Evolutionary conservation across 192 early-diverging fungal genomes (phyloP).

Genomic region (Rhizoclosmatium globosum): DNA sequence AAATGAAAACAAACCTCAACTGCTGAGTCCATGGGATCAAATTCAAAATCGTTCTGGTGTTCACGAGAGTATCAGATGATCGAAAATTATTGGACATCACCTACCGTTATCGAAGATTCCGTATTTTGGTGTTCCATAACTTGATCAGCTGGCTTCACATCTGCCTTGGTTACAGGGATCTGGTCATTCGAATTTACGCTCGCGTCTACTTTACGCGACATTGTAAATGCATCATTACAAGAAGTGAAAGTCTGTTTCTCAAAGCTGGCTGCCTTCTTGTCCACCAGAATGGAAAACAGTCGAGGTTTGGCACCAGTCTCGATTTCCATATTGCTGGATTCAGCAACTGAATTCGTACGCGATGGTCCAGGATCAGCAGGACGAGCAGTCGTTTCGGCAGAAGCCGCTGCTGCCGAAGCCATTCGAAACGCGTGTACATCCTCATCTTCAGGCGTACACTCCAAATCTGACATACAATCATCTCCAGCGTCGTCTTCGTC

Average conservation of each 20-base stretch:
- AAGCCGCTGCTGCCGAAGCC: neutral
- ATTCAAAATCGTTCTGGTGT: neutral
- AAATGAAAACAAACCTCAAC: neutral
- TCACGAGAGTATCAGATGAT: too few relatives aligned
- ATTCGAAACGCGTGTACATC: neutral
- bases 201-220: too few relatives aligned
- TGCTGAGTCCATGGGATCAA: neutral
- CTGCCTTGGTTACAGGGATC: too few relatives aligned
- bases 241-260: neutral
- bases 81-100: too few relatives aligned
- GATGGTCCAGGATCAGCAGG: neutral
- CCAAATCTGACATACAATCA: constrained; percentile 1
- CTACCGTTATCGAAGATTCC: too few relatives aligned
- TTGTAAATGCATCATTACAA: neutral
- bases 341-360: neutral
- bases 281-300: constrained; percentile 9
- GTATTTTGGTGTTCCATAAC: too few relatives aligned
- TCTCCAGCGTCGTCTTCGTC: constrained; percentile 2
- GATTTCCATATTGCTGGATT: neutral
- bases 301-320: neutral
- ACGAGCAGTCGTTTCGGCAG: neutral
- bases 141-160: too few relatives aligned
- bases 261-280: neutral
- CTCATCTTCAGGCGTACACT: neutral
- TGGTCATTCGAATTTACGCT: too few relatives aligned